phyloP scores from a whole-genome alignment of 139 green algal species.

The Chlamydomonas sphaeroides region DNA sequence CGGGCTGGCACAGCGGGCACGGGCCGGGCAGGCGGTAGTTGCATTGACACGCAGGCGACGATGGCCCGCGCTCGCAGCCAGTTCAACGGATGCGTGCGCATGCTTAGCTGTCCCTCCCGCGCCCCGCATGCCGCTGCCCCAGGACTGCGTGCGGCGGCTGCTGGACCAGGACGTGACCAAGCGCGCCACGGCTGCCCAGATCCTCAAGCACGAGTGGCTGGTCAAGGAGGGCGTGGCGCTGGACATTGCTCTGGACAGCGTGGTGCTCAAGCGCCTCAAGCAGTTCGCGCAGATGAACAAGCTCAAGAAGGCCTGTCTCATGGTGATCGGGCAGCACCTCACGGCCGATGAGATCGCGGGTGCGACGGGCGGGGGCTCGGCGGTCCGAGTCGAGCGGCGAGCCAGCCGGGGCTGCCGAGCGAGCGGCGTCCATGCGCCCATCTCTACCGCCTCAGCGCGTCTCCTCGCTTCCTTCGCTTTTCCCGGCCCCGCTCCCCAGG shows the following conservation, averaged over 20 bases:
- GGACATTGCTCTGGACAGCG: conserved; percentile 67
- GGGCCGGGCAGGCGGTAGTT: no score
- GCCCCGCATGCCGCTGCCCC: no score
- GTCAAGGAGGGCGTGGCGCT: conserved; percentile 60
- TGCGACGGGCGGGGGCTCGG: not conserved
- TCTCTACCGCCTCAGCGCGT: no score
- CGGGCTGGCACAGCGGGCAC: no score
- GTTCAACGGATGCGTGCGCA: no score
- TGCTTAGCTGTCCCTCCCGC: no score
- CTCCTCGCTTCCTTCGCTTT: no score
- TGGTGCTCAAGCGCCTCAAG: conserved; percentile 76
- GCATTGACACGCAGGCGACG: no score
- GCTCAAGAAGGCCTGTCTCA: conserved; percentile 84
- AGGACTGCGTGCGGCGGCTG: conserved; percentile 81
- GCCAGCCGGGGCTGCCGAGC: no score
- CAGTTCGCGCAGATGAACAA: conserved; percentile 86
- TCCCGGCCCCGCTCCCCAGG: conserved; percentile 46
- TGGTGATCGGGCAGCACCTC: conserved; percentile 76
- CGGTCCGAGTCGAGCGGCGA: no score
- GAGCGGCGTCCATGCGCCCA: no score
- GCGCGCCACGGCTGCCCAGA: conserved; percentile 47
- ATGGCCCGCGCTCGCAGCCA: no score
- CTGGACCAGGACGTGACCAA: conserved; percentile 62
- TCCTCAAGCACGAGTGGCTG: conserved; percentile 74
- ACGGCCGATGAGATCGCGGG: conserved; percentile 71